Percentiles rank a stretch among this genome's conserved stretches.
phyloP scores from a whole-genome alignment of 2,329 filamentous ascomycete genomes.

The Apiospora phragmitis region DNA sequence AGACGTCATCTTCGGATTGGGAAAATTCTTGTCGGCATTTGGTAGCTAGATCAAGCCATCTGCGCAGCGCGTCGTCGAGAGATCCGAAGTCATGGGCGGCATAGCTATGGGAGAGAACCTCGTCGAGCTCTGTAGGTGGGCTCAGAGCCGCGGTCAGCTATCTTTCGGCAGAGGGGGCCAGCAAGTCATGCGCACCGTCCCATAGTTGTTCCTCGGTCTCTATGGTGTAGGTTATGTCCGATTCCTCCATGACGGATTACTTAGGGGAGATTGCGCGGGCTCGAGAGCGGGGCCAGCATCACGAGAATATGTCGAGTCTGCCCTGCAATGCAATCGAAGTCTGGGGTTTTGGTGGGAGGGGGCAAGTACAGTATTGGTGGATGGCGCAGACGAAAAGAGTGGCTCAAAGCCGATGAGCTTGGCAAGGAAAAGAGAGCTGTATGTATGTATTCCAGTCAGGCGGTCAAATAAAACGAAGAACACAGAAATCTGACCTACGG shows the following conservation, averaged over 20 bases:
- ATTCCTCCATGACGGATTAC: constrained; percentile 53
- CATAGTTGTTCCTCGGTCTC: constrained; percentile 87
- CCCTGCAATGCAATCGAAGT: background rate
- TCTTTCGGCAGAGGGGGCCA: background rate
- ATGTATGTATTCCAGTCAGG: background rate
- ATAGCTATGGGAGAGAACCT: constrained; percentile 47
- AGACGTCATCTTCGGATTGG: constrained; percentile 75
- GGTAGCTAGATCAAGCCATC: constrained; percentile 78
- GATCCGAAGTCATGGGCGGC: constrained; percentile 48
- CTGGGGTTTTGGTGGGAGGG: background rate
- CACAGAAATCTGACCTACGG: background rate
- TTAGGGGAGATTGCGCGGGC: background rate
- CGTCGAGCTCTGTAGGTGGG: constrained; percentile 7
- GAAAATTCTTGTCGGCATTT: constrained; percentile 75
- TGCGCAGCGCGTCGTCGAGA: constrained; percentile 83
- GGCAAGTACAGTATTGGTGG: background rate
- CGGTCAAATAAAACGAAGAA: background rate
- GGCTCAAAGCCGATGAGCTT: background rate
- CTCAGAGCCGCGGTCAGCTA: constrained; percentile 2
- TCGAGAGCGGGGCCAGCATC: constrained; percentile 5
- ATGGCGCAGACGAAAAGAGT: background rate
- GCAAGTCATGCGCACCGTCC: constrained; percentile 63
- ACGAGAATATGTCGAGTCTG: background rate
- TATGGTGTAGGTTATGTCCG: constrained; percentile 67
- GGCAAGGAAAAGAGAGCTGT: background rate